Evolutionary conservation across 73 alveolate genomes (phyloP).

Genomic region (Blepharisma japonicum): DNA sequence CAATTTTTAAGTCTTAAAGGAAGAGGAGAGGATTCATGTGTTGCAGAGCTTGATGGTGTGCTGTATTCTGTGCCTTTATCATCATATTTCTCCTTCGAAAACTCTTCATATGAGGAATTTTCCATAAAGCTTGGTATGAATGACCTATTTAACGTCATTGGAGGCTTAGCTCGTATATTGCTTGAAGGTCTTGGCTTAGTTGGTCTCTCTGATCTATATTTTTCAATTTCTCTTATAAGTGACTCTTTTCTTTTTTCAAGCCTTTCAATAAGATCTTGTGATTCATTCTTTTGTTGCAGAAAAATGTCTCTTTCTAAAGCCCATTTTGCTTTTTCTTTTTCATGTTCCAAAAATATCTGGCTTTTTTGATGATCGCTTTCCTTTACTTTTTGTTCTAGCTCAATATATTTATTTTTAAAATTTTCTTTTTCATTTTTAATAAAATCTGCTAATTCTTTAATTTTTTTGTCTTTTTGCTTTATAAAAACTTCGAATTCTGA

Average conservation of each 20-base stretch:
- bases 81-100: no score
- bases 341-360: slow-evolving; percentile 71
- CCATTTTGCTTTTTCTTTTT: slow-evolving; percentile 95
- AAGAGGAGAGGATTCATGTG: no score
- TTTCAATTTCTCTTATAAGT: slow-evolving; percentile 87
- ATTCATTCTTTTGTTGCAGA: slow-evolving; percentile 68
- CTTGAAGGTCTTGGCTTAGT: slow-evolving; percentile 33
- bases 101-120: no score
- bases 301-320: slow-evolving; percentile 82
- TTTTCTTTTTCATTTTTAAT: slow-evolving; percentile 82
- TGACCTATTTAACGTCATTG: no score
- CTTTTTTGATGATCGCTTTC: slow-evolving; percentile 77
- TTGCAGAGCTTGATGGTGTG: no score
- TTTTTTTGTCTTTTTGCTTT: slow-evolving; percentile 76
- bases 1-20: no score
- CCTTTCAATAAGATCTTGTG: slow-evolving; percentile 57
- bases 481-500: slow-evolving; percentile 72
- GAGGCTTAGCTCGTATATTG: no score
- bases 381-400: slow-evolving; percentile 75
- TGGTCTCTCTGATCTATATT: slow-evolving; percentile 65
- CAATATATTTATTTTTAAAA: slow-evolving; percentile 70
- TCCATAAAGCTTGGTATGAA: no score
- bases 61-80: no score
- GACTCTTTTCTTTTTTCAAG: slow-evolving; percentile 81
- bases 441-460: slow-evolving; percentile 60